These are phyloP conservation scores for Emmonsiellopsis sp. DNA, from an alignment of 2,329 filamentous ascomycete genomes.

Conservation along the genomic window DNA sequence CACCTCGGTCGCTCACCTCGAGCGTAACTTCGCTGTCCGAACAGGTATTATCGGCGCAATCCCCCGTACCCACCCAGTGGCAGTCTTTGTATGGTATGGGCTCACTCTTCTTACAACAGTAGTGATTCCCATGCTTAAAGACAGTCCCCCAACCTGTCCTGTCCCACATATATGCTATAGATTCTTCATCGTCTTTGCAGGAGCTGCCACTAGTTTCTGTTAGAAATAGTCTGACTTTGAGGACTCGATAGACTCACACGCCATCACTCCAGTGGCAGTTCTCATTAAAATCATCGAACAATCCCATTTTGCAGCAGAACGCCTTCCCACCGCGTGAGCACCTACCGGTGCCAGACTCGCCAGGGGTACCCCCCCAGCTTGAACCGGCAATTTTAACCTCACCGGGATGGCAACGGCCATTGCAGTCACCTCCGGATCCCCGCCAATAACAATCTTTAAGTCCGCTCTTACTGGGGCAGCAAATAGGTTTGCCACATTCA, in stretches of 20 bases:
- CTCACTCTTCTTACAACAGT: not conserved
- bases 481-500: constrained; percentile 8
- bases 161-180: not conserved
- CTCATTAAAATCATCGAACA: not conserved
- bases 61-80: not conserved
- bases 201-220: not conserved
- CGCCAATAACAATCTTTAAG: constrained; percentile 10
- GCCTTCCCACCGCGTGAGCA: not conserved
- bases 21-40: not conserved
- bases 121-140: not conserved
- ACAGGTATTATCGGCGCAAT: constrained; percentile 1
- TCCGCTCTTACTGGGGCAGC: constrained; percentile 8
- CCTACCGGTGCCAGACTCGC: not conserved
- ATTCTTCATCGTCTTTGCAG: not conserved
- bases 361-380: constrained; percentile 1
- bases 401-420: constrained; percentile 11
- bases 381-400: constrained; percentile 5
- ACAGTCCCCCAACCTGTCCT: not conserved
- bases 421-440: constrained; percentile 8
- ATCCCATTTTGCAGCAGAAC: not conserved
- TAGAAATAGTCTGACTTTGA: not conserved
- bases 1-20: not conserved
- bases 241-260: not conserved
- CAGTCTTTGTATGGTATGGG: not conserved
- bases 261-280: not conserved